phyloP scores from a whole-genome alignment of 2,329 filamentous ascomycete species.

The Fusarium phyllophilum region DNA sequence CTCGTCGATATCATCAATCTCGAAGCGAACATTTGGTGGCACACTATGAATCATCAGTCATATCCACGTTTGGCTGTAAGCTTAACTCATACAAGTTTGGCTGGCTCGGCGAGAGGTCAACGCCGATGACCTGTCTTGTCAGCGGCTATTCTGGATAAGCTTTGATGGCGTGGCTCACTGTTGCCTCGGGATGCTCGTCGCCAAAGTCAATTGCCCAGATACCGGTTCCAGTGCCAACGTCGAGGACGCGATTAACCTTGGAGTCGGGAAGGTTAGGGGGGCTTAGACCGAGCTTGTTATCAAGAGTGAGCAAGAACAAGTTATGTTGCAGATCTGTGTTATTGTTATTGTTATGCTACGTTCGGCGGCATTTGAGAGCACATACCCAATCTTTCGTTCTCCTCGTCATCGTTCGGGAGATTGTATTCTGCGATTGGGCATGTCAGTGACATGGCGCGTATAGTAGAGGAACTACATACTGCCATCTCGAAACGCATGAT shows the following conservation, averaged over 20 bases:
- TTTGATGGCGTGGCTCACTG: background rate
- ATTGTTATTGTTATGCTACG: background rate
- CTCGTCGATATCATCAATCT: slow-evolving; percentile 21
- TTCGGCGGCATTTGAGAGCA: fast-evolving
- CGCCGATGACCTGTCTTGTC: slow-evolving; percentile 3
- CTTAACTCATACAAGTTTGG: background rate
- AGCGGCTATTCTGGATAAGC: background rate
- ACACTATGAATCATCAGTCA: background rate
- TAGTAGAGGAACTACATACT: background rate
- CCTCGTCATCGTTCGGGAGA: slow-evolving; percentile 13
- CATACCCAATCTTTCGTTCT: slow-evolving; percentile 13
- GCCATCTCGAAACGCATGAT: slow-evolving; percentile 15
- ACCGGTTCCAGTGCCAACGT: slow-evolving; percentile 20
- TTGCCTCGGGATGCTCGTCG: slow-evolving; percentile 8
- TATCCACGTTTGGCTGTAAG: fast-evolving
- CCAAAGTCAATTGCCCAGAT: slow-evolving; percentile 24
- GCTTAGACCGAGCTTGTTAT: slow-evolving; percentile 19
- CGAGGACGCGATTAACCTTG: slow-evolving; percentile 3
- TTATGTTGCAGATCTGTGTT: slow-evolving; percentile 14
- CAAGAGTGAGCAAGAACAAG: slow-evolving; percentile 7
- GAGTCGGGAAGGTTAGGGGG: background rate
- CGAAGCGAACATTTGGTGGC: slow-evolving; percentile 14
- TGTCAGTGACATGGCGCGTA: background rate
- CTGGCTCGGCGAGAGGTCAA: slow-evolving; percentile 18
- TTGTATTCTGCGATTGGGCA: slow-evolving; percentile 4